These are phyloP conservation scores for Pyrus hybrid DNA, from an alignment of 331 rosid species.

Conservation along the genomic window DNA sequence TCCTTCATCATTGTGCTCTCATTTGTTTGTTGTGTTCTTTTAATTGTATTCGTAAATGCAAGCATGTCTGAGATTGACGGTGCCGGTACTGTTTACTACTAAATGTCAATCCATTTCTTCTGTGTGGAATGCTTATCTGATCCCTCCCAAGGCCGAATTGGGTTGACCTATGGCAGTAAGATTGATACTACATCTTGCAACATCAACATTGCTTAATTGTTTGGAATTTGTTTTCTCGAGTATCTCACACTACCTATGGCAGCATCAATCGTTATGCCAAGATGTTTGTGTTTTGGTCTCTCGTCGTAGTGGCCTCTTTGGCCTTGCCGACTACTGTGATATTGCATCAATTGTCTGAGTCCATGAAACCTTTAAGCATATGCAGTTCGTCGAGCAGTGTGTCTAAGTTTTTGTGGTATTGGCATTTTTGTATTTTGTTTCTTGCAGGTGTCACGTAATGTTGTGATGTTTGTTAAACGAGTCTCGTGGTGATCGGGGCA, in stretches of 20 bases:
- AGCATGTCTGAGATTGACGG: too few species aligned
- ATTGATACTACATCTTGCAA: too few species aligned
- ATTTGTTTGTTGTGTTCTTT: too few species aligned
- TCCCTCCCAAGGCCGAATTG: too few species aligned
- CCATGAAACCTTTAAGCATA: background rate
- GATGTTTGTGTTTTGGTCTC: background rate
- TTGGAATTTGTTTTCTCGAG: too few species aligned
- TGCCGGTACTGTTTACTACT: too few species aligned
- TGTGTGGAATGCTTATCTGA: too few species aligned
- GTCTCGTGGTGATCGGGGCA: background rate
- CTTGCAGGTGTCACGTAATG: background rate
- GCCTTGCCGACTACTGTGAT: background rate
- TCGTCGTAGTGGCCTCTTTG: conserved; percentile 9
- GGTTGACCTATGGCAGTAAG: too few species aligned
- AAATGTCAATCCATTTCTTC: too few species aligned
- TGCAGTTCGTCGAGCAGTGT: background rate
- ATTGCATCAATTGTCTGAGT: background rate
- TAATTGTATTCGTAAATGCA: too few species aligned
- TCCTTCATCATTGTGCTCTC: too few species aligned
- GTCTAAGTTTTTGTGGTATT: background rate
- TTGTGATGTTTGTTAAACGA: background rate
- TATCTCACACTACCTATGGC: background rate
- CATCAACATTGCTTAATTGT: too few species aligned
- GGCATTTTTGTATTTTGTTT: background rate
- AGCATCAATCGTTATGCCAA: background rate